Base-by-base conservation (phyloP, 2,329 filamentous ascomycete genomes). In the Penicillium verrucosum region DNA sequence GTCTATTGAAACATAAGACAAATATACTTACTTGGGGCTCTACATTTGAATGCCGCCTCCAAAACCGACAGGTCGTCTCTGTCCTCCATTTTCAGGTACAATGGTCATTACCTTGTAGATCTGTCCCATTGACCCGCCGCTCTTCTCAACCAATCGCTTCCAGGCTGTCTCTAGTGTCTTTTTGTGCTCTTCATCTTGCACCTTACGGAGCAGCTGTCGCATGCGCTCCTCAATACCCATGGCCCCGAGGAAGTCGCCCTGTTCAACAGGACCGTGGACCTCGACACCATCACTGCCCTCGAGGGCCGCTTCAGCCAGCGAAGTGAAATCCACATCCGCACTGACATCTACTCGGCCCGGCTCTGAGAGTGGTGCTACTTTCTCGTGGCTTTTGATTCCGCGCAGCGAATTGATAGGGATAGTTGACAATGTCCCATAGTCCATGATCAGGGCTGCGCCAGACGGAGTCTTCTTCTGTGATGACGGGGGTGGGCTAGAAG, bases 101-200 rank as follows among this genome's bases (percentile, higher is more conserved):
- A 99, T 90, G 12, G 92, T 90, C 81, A 99, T 82, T 25, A 86
- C 92, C 77, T 97, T 97, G 73, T 99, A 99, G 23, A 96, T 79
- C 77, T 88, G 92, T 0, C 94, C 94, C 94, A 99, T 99, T 0
- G 92, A 93, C 50, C 85, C 86, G 1, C 86, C 88, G 0, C 89
- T 88, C 41, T 85, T 81, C 72, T 96, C 92, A n/a, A 97, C 85
- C 50, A 99, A 77, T 59, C 94, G 81, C 76, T 85, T 88, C 85
- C 91, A 95, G 0, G 89, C 87, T 60, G 80, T 83, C 62, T 91
- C 85, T 32, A 97, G 80, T 50, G 85, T 84, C 63, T 79, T 80
- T 30, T 77, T 82, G 60, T 80, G 81, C 58, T 83, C 79, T 37
- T 80, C 76, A 78, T 81, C 63, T 68, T 58, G 73, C 66, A 65